Evolutionary conservation across 306 rosid genomes (phyloP).

Genomic region (Cicer cuneatum): DNA sequence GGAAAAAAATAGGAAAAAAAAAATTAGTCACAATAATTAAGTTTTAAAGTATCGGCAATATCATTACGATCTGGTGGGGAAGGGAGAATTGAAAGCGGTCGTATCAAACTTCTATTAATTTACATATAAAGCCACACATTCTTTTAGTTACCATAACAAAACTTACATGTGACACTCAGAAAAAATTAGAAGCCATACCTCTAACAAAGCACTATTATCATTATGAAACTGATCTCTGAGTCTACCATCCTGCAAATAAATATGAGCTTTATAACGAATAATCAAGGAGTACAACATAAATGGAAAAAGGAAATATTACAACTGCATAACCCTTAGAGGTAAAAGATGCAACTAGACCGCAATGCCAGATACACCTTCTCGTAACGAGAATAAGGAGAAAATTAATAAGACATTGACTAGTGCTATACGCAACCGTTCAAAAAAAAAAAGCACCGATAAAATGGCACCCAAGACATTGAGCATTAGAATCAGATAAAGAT

Average conservation of each 20-base stretch:
- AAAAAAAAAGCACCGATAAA: constrained; percentile 2
- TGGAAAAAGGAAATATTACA: constrained; percentile 1
- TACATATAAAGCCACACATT: constrained; percentile 29
- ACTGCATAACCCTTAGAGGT: constrained; percentile 11
- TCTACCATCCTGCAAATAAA: constrained; percentile 67
- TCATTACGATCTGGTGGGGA: neutral
- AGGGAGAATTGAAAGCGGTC: constrained; percentile 13
- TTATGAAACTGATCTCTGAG: constrained; percentile 61
- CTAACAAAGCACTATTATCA: constrained; percentile 62
- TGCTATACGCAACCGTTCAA: neutral
- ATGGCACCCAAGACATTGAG: constrained; percentile 9
- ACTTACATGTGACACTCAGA: constrained; percentile 20
- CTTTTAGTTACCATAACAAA: constrained; percentile 36
- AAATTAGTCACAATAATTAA: constrained; percentile 36
- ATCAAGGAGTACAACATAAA: constrained; percentile 21
- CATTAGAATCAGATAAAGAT: neutral
- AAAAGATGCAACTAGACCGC: constrained; percentile 39
- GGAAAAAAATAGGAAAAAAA: constrained; percentile 26
- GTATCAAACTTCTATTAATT: constrained; percentile 33
- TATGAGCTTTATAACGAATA: constrained; percentile 24
- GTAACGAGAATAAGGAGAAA: neutral
- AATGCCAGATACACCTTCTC: constrained; percentile 20
- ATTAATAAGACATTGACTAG: constrained; percentile 10
- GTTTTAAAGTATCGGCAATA: constrained; percentile 11
- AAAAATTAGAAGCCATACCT: constrained; percentile 53